Conservation (phyloP, 1,284 basidiomycete species). For the Trichosporon ovoides region DNA sequence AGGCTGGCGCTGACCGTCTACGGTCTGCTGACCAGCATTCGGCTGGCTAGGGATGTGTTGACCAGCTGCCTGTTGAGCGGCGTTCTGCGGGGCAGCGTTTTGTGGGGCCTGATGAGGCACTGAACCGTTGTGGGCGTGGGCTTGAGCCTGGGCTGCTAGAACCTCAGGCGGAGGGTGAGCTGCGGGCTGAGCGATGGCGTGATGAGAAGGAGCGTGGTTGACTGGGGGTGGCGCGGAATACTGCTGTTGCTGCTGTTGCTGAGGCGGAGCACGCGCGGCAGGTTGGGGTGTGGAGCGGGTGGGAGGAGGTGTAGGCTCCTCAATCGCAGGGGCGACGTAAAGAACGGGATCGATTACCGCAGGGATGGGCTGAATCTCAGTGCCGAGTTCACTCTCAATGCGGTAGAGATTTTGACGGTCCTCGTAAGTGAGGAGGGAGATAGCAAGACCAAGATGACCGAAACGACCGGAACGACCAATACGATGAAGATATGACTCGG, state of each 20-base stretch:
- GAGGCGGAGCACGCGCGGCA: conserved; percentile 15
- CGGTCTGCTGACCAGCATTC: conserved; percentile 10
- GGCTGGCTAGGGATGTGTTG: background rate
- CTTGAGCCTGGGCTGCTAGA: background rate
- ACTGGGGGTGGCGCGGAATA: background rate
- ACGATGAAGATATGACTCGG: conserved; percentile 92
- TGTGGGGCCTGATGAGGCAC: background rate
- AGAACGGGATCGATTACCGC: conserved; percentile 85
- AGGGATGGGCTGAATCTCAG: conserved; percentile 95
- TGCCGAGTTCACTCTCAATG: conserved; percentile 97
- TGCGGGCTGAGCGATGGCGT: conserved; percentile 10
- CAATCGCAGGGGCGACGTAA: conserved; percentile 64
- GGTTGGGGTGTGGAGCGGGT: conserved; percentile 15
- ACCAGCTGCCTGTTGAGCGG: too few relatives aligned
- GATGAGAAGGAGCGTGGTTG: conserved; percentile 6
- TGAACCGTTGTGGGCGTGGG: background rate
- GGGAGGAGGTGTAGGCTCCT: conserved; percentile 26
- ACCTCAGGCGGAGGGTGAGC: conserved; percentile 12
- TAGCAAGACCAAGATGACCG: conserved; percentile 93
- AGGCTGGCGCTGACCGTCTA: background rate
- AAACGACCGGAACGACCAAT: conserved; percentile 90
- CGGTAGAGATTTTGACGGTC: conserved; percentile 96
- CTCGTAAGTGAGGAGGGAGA: conserved; percentile 94
- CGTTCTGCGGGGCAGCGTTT: too few relatives aligned
- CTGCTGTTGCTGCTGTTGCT: conserved; percentile 4